Conservation (phyloP, 1,284 basidiomycete species). For the Fomitopsis schrenkii region DNA sequence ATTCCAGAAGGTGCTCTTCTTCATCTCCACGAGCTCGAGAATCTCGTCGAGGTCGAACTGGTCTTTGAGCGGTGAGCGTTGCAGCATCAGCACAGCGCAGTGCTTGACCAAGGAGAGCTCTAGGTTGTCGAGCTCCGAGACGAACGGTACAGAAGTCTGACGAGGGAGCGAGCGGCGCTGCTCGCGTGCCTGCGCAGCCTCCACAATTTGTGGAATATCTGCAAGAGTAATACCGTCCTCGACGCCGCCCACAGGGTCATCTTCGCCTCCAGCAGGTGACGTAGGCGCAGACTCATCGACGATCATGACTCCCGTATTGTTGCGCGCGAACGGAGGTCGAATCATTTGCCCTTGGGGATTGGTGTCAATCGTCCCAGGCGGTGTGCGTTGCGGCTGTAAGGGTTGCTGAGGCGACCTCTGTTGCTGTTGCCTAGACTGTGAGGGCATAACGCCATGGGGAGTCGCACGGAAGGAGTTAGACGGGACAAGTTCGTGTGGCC, state of each 20-base stretch:
- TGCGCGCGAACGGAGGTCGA: conserved; percentile 73
- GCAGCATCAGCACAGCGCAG: conserved; percentile 80
- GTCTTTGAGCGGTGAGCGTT: conserved; percentile 76
- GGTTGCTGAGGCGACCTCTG: conserved; percentile 22
- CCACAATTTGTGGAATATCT: conserved; percentile 93
- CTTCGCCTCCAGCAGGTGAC: conserved; percentile 52
- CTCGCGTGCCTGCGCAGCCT: conserved; percentile 87
- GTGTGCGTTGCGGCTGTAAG: conserved; percentile 26
- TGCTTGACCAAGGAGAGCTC: conserved; percentile 93
- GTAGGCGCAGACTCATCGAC: conserved; percentile 79
- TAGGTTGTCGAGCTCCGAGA: conserved; percentile 82
- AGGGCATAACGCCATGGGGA: conserved; percentile 14
- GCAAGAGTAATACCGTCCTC: conserved; percentile 92
- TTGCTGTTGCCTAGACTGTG: conserved; percentile 21
- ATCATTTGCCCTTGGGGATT: conserved; percentile 47
- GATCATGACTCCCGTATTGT: conserved; percentile 87
- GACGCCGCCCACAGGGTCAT: conserved; percentile 25
- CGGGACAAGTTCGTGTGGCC: conserved; percentile 21
- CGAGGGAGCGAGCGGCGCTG: conserved; percentile 77
- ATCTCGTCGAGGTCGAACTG: conserved; percentile 90
- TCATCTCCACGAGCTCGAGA: conserved; percentile 87
- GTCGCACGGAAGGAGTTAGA: conserved; percentile 13
- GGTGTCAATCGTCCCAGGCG: conserved; percentile 35
- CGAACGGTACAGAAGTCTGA: conserved; percentile 71
- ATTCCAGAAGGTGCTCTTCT: conserved; percentile 97